These are phyloP conservation scores for Avena eriantha DNA, from an alignment of 176 grass and related monocot species.

Conservation along the genomic window DNA sequence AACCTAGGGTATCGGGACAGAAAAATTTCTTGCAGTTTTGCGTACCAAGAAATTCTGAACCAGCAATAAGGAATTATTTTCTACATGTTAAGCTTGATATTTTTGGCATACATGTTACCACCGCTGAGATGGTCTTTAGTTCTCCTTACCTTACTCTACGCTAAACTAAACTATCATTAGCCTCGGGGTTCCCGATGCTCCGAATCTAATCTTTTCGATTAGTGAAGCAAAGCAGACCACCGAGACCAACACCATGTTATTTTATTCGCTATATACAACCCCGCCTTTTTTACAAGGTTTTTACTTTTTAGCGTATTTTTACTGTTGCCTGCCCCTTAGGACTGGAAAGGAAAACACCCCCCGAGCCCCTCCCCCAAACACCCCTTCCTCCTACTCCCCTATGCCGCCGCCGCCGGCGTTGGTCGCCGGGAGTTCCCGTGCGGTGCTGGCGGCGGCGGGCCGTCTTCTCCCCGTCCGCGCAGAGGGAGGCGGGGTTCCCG, in stretches of 20 bases:
- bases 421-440: too few relatives aligned
- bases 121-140: slow-evolving; percentile 33
- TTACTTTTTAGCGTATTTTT: neutral
- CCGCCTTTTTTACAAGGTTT: neutral
- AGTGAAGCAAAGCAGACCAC: slow-evolving; percentile 45
- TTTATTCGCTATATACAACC: slow-evolving; percentile 39
- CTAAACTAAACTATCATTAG: slow-evolving; percentile 56
- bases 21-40: neutral
- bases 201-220: slow-evolving; percentile 63
- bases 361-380: too few relatives aligned
- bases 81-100: neutral
- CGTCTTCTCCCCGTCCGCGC: too few relatives aligned
- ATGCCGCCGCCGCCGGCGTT: too few relatives aligned
- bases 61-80: neutral
- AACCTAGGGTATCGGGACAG: too few relatives aligned
- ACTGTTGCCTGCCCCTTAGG: neutral
- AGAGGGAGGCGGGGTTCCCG: too few relatives aligned
- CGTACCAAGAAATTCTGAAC: neutral
- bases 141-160: slow-evolving; percentile 46
- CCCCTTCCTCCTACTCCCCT: too few relatives aligned
- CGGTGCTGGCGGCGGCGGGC: too few relatives aligned
- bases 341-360: too few relatives aligned
- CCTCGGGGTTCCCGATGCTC: slow-evolving; percentile 45
- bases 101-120: neutral
- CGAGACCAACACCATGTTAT: slow-evolving; percentile 33